Evolutionary conservation across 345 rosid species (phyloP), one percentile per base, ranked within the genome.

Genomic region (Syzygium aromaticum): DNA sequence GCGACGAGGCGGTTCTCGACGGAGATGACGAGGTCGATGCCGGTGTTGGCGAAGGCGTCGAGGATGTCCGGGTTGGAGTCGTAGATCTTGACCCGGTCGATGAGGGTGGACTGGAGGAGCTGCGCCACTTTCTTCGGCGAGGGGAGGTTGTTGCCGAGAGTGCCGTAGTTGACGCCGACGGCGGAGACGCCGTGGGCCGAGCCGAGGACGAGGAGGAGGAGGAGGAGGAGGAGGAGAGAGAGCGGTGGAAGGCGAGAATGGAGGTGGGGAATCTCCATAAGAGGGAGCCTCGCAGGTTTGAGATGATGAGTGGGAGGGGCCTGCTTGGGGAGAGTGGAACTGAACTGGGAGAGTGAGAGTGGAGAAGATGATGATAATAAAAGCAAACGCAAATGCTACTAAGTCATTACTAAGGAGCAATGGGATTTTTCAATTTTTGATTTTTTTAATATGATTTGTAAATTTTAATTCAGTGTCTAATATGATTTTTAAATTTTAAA

Each of bases 41-140:
- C 94, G 61, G 97, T 92, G 93, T 94, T 92, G 89, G 97, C 87
- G 61, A 95, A 94, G 64, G 97, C 96, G 52, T 89, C 86, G 83
- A 94, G 93, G 90, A 95, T 92, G 63, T 95, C 95, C 19, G 94
- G 93, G 93, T 94, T 89, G 64, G 94, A 82, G 91, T 95, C 95
- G 64, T 93, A 94, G 91, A 95, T 95, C 88, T 93, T 92, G 57
- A 95, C 96, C 88, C 92, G 92, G 91, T 94, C 93, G 8, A 95
- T 86, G 89, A 95, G 91, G 11, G 97, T 95, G 78, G 97, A 93
- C 84, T 90, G 94, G 80, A 95, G 95, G 87, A 95, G 94, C 85
- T 90, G 93, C 11, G 97, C 96, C 77, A 95, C 96, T 88, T 64
- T 91, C 63, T 91, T 91, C 1, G 95, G 97, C 1, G 95, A 89